phyloP scores from a whole-genome alignment of 2,329 filamentous ascomycete genomes.

The Lomentospora prolificans region DNA sequence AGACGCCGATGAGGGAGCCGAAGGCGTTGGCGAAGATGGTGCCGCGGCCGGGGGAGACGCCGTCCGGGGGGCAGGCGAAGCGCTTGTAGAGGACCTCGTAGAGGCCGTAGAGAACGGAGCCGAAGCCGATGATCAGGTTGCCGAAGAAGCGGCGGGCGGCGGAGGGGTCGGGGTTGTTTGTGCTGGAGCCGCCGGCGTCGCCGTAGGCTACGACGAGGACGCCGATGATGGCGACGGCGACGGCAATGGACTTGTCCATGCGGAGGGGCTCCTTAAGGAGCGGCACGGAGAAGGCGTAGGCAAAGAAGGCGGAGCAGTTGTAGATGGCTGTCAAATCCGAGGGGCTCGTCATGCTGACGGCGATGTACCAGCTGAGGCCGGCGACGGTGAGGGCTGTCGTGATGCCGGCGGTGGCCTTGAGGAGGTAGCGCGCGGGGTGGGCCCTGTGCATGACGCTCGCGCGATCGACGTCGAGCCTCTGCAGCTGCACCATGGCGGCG shows the following conservation, averaged over 20 bases:
- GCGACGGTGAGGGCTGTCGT: constrained; percentile 82
- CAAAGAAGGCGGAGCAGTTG: constrained; percentile 98
- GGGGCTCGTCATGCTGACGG: constrained; percentile 85
- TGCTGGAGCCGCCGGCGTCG: constrained; percentile 40
- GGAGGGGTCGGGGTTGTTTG: constrained; percentile 35
- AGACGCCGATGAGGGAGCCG: constrained; percentile 74
- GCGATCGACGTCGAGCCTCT: constrained; percentile 57
- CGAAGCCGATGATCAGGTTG: constrained; percentile 84
- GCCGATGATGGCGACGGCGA: constrained; percentile 76
- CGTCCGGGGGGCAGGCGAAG: constrained; percentile 85
- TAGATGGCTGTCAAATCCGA: constrained; percentile 96
- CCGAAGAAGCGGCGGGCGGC: constrained; percentile 63
- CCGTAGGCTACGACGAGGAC: constrained; percentile 96
- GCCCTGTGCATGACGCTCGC: constrained; percentile 23
- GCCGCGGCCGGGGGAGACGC: constrained; percentile 71
- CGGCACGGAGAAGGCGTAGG: constrained; percentile 92
- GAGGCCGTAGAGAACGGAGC: constrained; percentile 86
- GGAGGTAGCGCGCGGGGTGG: constrained; percentile 56
- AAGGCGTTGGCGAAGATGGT: constrained; percentile 95
- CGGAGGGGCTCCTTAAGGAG: constrained; percentile 77
- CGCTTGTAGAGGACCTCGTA: constrained; percentile 98
- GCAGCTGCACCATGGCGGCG: constrained; percentile 74
- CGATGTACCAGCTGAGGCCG: constrained; percentile 90
- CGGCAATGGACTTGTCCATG: constrained; percentile 75
- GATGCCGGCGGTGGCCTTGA: constrained; percentile 69